These are phyloP conservation scores for Neofusicoccum parvum DNA, from an alignment of 2,329 filamentous ascomycete genomes.

Conservation along the genomic window DNA sequence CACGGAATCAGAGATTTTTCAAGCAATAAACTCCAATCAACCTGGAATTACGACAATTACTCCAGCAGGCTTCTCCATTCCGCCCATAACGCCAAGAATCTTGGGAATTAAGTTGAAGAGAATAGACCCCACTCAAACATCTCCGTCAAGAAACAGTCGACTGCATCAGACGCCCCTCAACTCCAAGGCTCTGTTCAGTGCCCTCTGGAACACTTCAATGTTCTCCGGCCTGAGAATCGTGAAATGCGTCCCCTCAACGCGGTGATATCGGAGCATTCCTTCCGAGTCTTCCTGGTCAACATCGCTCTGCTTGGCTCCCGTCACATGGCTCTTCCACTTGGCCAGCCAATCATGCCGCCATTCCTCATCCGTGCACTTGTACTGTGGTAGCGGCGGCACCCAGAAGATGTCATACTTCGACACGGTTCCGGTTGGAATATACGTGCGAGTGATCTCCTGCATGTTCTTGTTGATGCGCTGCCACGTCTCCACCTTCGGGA, in stretches of 20 bases:
- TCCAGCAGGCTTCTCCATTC: too few species aligned
- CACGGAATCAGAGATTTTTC: too few species aligned
- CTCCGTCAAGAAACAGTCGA: too few species aligned
- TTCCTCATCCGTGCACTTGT: slow-evolving; percentile 17
- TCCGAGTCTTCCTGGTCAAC: slow-evolving; percentile 1
- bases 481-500: slow-evolving; percentile 21
- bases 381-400: slow-evolving; percentile 20
- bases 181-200: slow-evolving; percentile 15
- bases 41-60: too few species aligned
- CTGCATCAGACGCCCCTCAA: not conserved
- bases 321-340: slow-evolving; percentile 17
- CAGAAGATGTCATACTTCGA: slow-evolving; percentile 21
- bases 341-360: slow-evolving; percentile 20
- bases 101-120: too few species aligned
- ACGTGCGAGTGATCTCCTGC: slow-evolving; percentile 17
- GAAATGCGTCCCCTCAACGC: slow-evolving; percentile 19
- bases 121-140: too few species aligned
- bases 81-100: too few species aligned
- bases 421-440: slow-evolving; percentile 1
- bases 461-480: slow-evolving; percentile 20
- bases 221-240: slow-evolving; percentile 21
- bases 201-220: slow-evolving; percentile 20
- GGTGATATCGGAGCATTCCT: slow-evolving; percentile 16
- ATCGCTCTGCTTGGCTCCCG: slow-evolving; percentile 9
- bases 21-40: too few species aligned